Evolutionary conservation across 257 asterid genomes (phyloP).

Genomic region (Penstemon eatonii): DNA sequence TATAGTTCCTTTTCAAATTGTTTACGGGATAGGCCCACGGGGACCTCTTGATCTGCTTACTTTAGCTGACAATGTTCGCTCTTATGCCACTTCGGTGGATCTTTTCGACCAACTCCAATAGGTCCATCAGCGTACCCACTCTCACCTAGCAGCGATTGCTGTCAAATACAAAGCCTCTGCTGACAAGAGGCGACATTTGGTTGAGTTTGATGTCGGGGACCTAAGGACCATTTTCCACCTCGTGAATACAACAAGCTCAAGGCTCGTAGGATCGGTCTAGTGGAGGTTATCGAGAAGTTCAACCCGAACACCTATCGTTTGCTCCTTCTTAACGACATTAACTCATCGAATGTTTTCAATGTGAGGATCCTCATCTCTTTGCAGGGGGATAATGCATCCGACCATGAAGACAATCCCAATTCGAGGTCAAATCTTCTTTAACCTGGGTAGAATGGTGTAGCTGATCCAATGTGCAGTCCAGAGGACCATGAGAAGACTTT

Average conservation of each 20-base stretch:
- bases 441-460: not conserved
- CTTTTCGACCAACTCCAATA: not conserved
- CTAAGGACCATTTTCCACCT: not conserved
- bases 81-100: not conserved
- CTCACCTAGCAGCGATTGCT: not conserved
- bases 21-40: not conserved
- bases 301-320: too few relatives aligned
- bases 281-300: too few relatives aligned
- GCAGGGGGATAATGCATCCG: not conserved
- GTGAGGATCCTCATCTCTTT: not conserved
- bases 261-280: not conserved
- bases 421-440: not conserved
- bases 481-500: too few relatives aligned
- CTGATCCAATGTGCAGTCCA: too few relatives aligned
- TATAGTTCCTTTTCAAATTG: slow-evolving; percentile 5
- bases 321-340: not conserved
- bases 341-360: not conserved
- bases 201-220: slow-evolving; percentile 7
- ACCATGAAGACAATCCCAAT: not conserved
- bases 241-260: not conserved
- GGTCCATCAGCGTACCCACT: not conserved
- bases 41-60: slow-evolving; percentile 11
- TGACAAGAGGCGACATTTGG: not conserved
- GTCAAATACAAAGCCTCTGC: not conserved
- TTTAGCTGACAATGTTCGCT: not conserved